These are phyloP conservation scores for Pseudocercospora crystallina DNA, from an alignment of 2,329 filamentous ascomycete species.

Conservation along the genomic window DNA sequence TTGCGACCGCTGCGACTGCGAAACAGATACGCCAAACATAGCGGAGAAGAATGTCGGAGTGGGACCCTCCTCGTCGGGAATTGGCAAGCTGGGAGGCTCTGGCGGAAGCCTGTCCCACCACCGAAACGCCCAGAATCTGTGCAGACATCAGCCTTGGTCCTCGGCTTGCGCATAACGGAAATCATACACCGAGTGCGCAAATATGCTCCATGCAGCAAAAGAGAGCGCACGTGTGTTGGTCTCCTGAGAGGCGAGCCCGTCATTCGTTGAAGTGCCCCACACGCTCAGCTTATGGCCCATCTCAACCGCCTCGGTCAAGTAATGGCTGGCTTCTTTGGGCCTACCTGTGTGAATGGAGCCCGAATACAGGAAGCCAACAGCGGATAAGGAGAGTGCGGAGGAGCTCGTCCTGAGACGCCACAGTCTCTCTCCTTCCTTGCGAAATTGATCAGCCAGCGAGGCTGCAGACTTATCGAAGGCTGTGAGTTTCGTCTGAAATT, in stretches of 20 bases:
- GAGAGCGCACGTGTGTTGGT: neutral
- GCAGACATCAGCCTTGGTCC: no score
- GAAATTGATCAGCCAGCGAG: neutral
- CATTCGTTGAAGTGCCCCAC: neutral
- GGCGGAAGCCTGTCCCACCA: slow-evolving; percentile 8
- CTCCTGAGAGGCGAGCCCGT: neutral
- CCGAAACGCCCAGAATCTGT: slow-evolving; percentile 2
- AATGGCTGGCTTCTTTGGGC: neutral
- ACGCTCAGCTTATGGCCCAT: slow-evolving; percentile 3
- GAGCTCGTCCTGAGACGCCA: neutral
- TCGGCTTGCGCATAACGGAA: no score
- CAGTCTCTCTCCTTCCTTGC: neutral
- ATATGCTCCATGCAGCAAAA: slow-evolving; percentile 1
- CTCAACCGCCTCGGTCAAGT: neutral
- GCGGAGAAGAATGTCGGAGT: neutral
- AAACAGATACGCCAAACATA: neutral
- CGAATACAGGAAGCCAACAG: slow-evolving; percentile 1
- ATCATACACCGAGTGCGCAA: neutral
- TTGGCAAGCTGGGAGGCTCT: neutral
- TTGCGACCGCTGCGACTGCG: neutral
- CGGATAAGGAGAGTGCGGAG: neutral
- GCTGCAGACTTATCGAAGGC: slow-evolving; percentile 5
- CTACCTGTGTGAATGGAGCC: neutral
- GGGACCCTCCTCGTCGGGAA: neutral
- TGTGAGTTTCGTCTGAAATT: slow-evolving; percentile 1